Evolutionary conservation across 2,329 filamentous ascomycete genomes (phyloP).

Genomic region (Raffaelea arxii): DNA sequence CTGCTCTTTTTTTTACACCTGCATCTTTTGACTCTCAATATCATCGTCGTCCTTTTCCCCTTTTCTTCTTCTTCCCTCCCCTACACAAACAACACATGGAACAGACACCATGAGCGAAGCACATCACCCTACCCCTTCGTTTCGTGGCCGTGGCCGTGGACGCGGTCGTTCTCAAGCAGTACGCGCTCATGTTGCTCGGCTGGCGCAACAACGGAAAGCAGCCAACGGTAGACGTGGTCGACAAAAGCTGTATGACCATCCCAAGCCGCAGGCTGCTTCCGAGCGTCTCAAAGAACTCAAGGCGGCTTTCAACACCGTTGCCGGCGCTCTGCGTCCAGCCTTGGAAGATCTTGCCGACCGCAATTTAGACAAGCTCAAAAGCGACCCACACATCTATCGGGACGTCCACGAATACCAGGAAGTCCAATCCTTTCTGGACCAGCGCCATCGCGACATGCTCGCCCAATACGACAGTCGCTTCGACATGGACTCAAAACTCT

Average conservation of each 20-base stretch:
- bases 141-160: constrained; percentile 19
- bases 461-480: constrained; percentile 15
- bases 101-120: constrained; percentile 16
- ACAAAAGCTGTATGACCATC: constrained; percentile 45
- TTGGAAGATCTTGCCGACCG: constrained; percentile 56
- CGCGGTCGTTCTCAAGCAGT: constrained; percentile 23
- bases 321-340: constrained; percentile 52
- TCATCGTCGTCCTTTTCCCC: neutral
- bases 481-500: constrained; percentile 11
- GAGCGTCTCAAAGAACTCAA: constrained; percentile 59
- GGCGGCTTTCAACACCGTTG: constrained; percentile 52
- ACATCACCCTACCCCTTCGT: constrained; percentile 8
- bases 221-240: constrained; percentile 34
- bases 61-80: neutral
- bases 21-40: too few relatives aligned
- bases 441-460: constrained; percentile 23
- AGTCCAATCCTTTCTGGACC: constrained; percentile 41
- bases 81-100: constrained; percentile 9
- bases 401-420: constrained; percentile 41
- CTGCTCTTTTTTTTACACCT: neutral
- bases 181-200: constrained; percentile 12
- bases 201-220: constrained; percentile 25
- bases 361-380: constrained; percentile 45
- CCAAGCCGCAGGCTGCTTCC: constrained; percentile 46
- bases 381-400: constrained; percentile 42